Percentiles rank a stretch among this genome's conserved stretches.
These are phyloP conservation scores for Taiozyma sp. DNA, from an alignment of 1,139 yeast genomes.

Conservation along the genomic window DNA sequence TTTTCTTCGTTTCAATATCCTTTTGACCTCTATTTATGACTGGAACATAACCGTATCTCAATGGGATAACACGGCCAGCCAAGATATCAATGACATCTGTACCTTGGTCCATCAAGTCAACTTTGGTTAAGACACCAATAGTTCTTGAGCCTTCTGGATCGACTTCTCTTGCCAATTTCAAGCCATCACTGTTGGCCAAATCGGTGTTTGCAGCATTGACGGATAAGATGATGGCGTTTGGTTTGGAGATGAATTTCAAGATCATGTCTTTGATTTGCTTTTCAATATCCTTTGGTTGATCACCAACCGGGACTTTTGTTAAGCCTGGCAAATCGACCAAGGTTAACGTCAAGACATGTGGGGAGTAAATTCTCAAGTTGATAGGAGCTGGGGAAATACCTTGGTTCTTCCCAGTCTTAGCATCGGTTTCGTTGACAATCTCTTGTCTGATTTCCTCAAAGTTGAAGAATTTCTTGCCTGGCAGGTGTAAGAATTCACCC, in stretches of 20 bases:
- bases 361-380: constrained; percentile 90
- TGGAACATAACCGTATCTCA: constrained; percentile 94
- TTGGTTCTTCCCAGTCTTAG: constrained; percentile 86
- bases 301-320: constrained; percentile 99
- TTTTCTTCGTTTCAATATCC: constrained; percentile 83
- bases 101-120: constrained; percentile 97
- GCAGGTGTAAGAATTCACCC: constrained; percentile 96
- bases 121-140: constrained; percentile 94
- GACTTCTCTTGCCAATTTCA: constrained; percentile 93
- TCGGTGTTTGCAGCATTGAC: constrained; percentile 98
- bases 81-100: constrained; percentile 97
- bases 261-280: constrained; percentile 93
- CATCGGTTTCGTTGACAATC: constrained; percentile 90
- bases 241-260: constrained; percentile 88
- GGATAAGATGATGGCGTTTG: constrained; percentile 91
- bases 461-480: constrained; percentile 82
- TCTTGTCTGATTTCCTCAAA: constrained; percentile 90
- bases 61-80: constrained; percentile 94
- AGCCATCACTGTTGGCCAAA: constrained; percentile 95
- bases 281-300: constrained; percentile 97
- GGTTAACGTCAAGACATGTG: constrained; percentile 92
- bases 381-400: constrained; percentile 94
- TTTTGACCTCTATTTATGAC: constrained; percentile 97
- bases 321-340: constrained; percentile 97
- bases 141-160: constrained; percentile 98